A percentile compares a stretch with the other conserved stretches of the same genome.
Conservation (phyloP, 2,329 filamentous ascomycete genomes). For the Exophiala sp. region DNA sequence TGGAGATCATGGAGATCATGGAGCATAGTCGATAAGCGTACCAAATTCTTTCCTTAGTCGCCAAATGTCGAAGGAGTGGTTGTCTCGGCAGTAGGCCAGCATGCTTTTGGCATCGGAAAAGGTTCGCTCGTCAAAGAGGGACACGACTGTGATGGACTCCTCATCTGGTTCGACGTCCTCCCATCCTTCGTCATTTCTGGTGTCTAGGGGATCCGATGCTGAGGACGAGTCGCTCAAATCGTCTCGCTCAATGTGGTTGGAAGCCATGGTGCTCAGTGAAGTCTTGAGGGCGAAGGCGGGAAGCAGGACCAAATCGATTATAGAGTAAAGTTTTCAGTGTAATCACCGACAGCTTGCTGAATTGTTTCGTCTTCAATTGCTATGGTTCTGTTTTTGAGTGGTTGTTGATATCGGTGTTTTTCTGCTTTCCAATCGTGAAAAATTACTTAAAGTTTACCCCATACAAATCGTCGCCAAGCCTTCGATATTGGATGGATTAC, state of each 20-base stretch:
- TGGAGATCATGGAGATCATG: not conserved
- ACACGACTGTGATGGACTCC: conserved; percentile 62
- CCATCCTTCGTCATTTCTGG: conserved; percentile 51
- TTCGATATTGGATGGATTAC: no score
- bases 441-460: no score
- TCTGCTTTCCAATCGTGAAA: no score
- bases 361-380: no score
- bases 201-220: conserved; percentile 39
- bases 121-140: conserved; percentile 63
- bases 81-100: conserved; percentile 65
- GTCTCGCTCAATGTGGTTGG: conserved; percentile 2
- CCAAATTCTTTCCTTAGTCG: conserved; percentile 52
- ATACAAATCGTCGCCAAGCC: no score
- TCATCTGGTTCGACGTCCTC: conserved; percentile 60
- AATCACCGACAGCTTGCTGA: no score
- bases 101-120: conserved; percentile 64
- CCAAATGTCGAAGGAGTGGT: conserved; percentile 65
- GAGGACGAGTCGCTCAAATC: conserved; percentile 17
- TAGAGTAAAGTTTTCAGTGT: no score
- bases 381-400: no score
- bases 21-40: conserved; percentile 28
- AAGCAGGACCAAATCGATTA: no score
- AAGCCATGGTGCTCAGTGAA: not conserved
- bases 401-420: no score
- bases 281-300: not conserved